phyloP scores from a whole-genome alignment of 2,329 filamentous ascomycete species.

The Trichophyton equinum region DNA sequence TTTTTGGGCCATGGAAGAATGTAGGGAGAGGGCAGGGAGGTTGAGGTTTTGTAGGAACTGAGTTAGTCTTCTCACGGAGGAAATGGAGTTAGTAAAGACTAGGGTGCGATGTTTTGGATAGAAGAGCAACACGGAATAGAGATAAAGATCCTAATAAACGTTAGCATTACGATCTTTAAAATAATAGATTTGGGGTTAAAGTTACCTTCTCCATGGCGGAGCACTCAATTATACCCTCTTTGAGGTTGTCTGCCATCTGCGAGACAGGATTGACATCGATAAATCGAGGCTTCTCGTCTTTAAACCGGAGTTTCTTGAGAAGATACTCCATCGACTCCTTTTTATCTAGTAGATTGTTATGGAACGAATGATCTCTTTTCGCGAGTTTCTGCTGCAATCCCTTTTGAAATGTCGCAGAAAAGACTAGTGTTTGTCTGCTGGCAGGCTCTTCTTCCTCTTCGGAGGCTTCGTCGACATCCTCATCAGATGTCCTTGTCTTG shows the following conservation, averaged over 20 bases:
- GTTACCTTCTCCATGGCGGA: conserved; percentile 77
- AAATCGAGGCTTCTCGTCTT: conserved; percentile 71
- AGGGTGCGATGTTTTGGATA: conserved; percentile 70
- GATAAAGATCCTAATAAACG: conserved; percentile 62
- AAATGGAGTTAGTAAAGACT: conserved; percentile 93
- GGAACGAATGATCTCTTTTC: conserved; percentile 52
- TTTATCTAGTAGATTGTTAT: conserved; percentile 52
- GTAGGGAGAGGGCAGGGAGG: conserved; percentile 62
- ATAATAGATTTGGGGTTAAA: conserved; percentile 7
- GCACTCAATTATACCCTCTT: conserved; percentile 86
- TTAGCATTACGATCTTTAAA: conserved; percentile 7
- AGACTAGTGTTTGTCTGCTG: conserved; percentile 76
- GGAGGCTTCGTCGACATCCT: conserved; percentile 27
- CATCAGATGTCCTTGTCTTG: conserved; percentile 41
- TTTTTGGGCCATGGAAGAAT: conserved; percentile 94
- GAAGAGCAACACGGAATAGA: conserved; percentile 76
- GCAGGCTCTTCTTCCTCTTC: conserved; percentile 15
- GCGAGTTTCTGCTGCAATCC: conserved; percentile 81
- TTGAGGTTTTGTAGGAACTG: conserved; percentile 74
- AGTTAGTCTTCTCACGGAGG: conserved; percentile 71
- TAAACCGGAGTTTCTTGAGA: conserved; percentile 77
- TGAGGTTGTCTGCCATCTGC: conserved; percentile 76
- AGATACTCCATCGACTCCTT: conserved; percentile 86
- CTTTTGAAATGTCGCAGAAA: conserved; percentile 92
- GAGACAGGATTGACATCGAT: conserved; percentile 81